Evolutionary conservation across 257 asterid species (phyloP).

Genomic region (Solanum appendiculatum): DNA sequence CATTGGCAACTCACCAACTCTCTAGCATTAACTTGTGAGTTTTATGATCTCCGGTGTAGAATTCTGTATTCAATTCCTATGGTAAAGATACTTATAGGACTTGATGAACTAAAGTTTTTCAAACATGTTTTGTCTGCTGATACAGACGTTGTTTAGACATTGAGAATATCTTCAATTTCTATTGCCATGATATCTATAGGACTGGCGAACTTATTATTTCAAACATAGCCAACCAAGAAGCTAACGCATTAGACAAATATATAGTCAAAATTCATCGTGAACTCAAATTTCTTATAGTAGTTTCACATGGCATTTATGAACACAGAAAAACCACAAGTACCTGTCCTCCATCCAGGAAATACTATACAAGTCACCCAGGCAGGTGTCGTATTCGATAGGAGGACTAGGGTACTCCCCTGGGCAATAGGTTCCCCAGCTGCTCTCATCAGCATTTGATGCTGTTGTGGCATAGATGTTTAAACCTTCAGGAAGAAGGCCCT

Average conservation of each 20-base stretch:
- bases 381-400: constrained; percentile 78
- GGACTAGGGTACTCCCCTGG: constrained; percentile 87
- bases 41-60: not conserved
- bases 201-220: not conserved
- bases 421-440: constrained; percentile 98
- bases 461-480: constrained; percentile 89
- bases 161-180: not conserved
- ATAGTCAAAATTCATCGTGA: not conserved
- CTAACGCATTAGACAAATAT: not conserved
- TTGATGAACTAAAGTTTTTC: not conserved
- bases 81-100: not conserved
- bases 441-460: constrained; percentile 92
- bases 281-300: not conserved
- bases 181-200: not conserved
- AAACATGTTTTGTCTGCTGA: not conserved
- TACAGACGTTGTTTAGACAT: not conserved
- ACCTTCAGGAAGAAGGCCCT: constrained; percentile 85
- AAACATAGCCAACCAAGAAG: not conserved
- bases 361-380: constrained; percentile 94
- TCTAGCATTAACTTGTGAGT: not conserved
- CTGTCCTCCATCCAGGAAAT: constrained; percentile 99
- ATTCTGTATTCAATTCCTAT: not conserved
- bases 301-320: not conserved
- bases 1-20: not conserved
- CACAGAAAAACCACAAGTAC: constrained; percentile 16